A percentile compares a stretch with the other conserved stretches of the same genome.
These are phyloP conservation scores for Clathrus columnatus DNA, from an alignment of 768 basidiomycete species.

Conservation along the genomic window DNA sequence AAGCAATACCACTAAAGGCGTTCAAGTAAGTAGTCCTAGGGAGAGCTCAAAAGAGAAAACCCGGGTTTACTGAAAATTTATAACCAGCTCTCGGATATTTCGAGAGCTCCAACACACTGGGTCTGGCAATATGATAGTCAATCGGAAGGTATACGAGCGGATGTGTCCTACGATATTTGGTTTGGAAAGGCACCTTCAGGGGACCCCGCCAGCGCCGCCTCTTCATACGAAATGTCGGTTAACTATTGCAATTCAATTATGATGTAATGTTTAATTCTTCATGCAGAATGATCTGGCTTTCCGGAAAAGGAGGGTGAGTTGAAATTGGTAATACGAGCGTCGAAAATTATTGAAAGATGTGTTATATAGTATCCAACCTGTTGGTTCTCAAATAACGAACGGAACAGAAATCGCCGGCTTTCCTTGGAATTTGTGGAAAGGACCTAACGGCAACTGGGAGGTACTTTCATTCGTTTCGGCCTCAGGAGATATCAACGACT, in stretches of 20 bases:
- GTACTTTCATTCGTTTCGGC: constrained; percentile 47
- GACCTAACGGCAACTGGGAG: constrained; percentile 46
- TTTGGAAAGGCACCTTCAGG: constrained; percentile 35
- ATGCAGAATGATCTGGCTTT: constrained; percentile 54
- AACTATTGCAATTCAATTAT: background rate
- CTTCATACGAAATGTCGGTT: constrained; percentile 45
- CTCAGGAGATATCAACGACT: constrained; percentile 39
- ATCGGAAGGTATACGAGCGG: constrained; percentile 40
- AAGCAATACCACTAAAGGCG: constrained; percentile 39
- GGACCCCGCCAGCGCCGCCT: constrained; percentile 36
- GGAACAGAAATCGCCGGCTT: constrained; percentile 29
- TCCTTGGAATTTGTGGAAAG: constrained; percentile 49
- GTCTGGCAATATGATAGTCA: constrained; percentile 38
- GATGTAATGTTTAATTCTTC: background rate
- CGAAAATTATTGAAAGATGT: background rate
- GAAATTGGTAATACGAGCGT: background rate
- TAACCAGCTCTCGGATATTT: constrained; percentile 36
- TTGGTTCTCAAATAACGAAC: constrained; percentile 39
- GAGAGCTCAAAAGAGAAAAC: background rate
- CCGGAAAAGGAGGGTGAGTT: constrained; percentile 43
- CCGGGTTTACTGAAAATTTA: background rate
- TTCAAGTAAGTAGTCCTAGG: constrained; percentile 27
- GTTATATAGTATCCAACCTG: constrained; percentile 39
- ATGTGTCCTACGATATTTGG: constrained; percentile 44
- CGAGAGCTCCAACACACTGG: constrained; percentile 42